A percentile compares a stretch with the other conserved stretches of the same genome.
Conservation (phyloP, 2,329 filamentous ascomycete genomes). For the Ambrosiella cleistominuta region DNA sequence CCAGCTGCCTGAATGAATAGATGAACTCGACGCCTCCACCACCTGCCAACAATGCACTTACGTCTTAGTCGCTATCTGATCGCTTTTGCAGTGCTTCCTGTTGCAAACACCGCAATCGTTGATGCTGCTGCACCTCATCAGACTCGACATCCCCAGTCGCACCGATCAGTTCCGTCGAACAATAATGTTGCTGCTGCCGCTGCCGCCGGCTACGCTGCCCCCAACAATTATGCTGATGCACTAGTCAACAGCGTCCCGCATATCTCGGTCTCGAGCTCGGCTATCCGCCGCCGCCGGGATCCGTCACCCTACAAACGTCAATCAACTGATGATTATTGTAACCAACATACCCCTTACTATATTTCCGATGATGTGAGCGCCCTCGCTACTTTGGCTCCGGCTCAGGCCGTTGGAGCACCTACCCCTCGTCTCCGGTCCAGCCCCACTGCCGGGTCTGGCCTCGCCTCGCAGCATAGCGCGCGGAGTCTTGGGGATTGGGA, state of each 20-base stretch:
- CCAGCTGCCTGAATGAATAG: conserved; percentile 11
- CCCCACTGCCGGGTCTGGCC: conserved; percentile 42
- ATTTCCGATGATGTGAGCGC: conserved; percentile 66
- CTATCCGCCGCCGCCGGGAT: conserved; percentile 7
- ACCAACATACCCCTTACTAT: conserved; percentile 21
- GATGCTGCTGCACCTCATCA: conserved; percentile 10
- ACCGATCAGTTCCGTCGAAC: neutral
- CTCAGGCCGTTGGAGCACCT: conserved; percentile 87
- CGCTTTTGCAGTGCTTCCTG: conserved; percentile 12
- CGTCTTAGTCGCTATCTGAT: conserved; percentile 11
- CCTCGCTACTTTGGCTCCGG: conserved; percentile 96
- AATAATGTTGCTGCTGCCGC: conserved; percentile 8
- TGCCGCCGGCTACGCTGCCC: conserved; percentile 11
- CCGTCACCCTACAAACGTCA: conserved; percentile 17
- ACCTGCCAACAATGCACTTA: conserved; percentile 12
- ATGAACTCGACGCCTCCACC: conserved; percentile 7
- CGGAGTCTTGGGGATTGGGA: conserved; percentile 98
- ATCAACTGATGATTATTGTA: conserved; percentile 19
- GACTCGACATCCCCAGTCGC: conserved; percentile 5
- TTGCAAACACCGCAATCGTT: conserved; percentile 12
- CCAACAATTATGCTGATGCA: neutral
- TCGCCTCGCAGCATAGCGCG: conserved; percentile 77
- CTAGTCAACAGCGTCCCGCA: conserved; percentile 7
- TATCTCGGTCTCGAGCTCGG: conserved; percentile 4
- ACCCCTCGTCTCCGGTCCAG: conserved; percentile 40